phyloP scores from a whole-genome alignment of 176 grass and related monocot genomes.

The Saccharum spontaneum region DNA sequence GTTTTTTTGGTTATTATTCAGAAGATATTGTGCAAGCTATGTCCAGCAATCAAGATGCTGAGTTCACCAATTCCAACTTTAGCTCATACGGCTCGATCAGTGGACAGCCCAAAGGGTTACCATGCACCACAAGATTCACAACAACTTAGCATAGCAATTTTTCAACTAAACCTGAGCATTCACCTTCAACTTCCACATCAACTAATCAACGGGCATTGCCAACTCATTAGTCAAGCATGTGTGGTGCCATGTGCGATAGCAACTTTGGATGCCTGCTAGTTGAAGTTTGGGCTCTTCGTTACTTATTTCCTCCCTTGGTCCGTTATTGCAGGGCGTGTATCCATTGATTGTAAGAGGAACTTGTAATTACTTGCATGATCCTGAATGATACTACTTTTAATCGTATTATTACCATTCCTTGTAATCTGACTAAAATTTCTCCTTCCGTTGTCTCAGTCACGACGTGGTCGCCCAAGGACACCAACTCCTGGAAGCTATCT shows the following conservation, averaged over 20 bases:
- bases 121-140: slow-evolving; percentile 78
- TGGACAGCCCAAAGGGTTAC: slow-evolving; percentile 68
- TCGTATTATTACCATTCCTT: not conserved
- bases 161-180: slow-evolving; percentile 80
- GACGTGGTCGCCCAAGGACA: slow-evolving; percentile 54
- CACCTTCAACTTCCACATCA: slow-evolving; percentile 72
- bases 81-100: slow-evolving; percentile 72
- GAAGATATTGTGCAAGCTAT: slow-evolving; percentile 74
- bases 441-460: slow-evolving; percentile 46
- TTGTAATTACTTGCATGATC: slow-evolving; percentile 34
- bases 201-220: slow-evolving; percentile 67
- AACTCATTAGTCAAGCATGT: slow-evolving; percentile 57
- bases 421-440: not conserved
- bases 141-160: slow-evolving; percentile 74
- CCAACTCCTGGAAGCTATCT: slow-evolving; percentile 73
- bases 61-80: slow-evolving; percentile 72
- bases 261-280: slow-evolving; percentile 58
- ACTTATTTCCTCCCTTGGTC: slow-evolving; percentile 42
- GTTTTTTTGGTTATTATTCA: slow-evolving; percentile 86
- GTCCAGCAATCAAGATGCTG: slow-evolving; percentile 74
- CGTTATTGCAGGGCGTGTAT: slow-evolving; percentile 42
- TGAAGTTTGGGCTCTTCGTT: slow-evolving; percentile 45
- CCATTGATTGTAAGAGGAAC: slow-evolving; percentile 41
- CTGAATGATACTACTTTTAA: slow-evolving; percentile 7
- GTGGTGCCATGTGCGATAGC: slow-evolving; percentile 58